Evolutionary conservation across 108 stramenopile species (phyloP).

Genomic region (Bacterosira constricta): DNA sequence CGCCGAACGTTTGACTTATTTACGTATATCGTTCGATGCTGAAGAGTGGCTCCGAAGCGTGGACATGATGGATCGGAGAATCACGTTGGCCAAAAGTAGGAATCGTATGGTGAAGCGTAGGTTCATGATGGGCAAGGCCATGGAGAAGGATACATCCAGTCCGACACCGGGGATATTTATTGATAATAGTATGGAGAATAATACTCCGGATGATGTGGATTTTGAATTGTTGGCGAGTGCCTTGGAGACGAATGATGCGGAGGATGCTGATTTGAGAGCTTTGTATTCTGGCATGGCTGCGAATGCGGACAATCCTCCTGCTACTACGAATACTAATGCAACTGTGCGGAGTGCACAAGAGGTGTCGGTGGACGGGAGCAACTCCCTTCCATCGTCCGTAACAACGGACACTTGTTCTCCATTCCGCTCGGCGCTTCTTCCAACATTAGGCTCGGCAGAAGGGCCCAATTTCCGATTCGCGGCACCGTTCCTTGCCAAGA

Average conservation of each 20-base stretch:
- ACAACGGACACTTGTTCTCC: neutral
- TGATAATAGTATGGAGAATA: slow-evolving; percentile 29
- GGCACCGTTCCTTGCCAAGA: slow-evolving; percentile 68
- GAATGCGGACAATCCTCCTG: neutral
- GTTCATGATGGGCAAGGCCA: slow-evolving; percentile 79
- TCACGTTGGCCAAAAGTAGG: slow-evolving; percentile 61
- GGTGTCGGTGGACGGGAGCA: neutral
- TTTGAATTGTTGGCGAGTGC: slow-evolving; percentile 9
- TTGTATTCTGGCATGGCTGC: slow-evolving; percentile 4
- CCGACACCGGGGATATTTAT: slow-evolving; percentile 70
- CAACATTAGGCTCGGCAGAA: no score
- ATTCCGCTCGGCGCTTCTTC: neutral
- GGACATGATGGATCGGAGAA: slow-evolving; percentile 74
- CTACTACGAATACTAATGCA: no score
- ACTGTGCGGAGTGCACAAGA: no score
- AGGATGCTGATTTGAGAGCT: slow-evolving; percentile 11
- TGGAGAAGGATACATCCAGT: slow-evolving; percentile 52
- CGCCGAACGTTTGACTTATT: slow-evolving; percentile 54
- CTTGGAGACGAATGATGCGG: slow-evolving; percentile 1
- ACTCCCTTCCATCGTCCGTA: neutral
- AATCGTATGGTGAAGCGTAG: slow-evolving; percentile 70
- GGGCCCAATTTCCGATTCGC: slow-evolving; percentile 44
- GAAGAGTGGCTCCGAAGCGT: slow-evolving; percentile 72
- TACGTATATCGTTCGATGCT: slow-evolving; percentile 67
- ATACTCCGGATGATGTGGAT: neutral